phyloP scores from a whole-genome alignment of 1,284 basidiomycete genomes.

The Coniferiporia sulphurascens region DNA sequence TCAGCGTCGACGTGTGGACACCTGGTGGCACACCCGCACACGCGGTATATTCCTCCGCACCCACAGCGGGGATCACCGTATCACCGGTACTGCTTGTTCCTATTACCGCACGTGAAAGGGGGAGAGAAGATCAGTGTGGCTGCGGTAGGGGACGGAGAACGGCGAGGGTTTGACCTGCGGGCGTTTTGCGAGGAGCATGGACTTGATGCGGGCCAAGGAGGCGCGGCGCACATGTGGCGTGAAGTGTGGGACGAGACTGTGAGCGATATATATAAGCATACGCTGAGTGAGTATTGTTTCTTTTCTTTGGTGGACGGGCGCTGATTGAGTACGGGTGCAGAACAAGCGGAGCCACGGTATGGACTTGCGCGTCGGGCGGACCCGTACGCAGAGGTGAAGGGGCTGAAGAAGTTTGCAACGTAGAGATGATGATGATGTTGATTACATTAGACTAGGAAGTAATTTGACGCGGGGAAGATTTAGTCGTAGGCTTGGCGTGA shows the following conservation, averaged over 20 bases:
- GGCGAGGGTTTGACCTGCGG: conserved; percentile 62
- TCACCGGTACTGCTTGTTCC: conserved; percentile 77
- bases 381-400: conserved; percentile 53
- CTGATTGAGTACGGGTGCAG: conserved; percentile 31
- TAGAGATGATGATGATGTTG: neutral
- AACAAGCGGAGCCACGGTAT: conserved; percentile 59
- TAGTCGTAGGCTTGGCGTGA: too few relatives aligned
- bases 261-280: conserved; percentile 58
- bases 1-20: conserved; percentile 48
- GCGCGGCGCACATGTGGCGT: conserved; percentile 83
- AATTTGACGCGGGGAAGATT: too few relatives aligned
- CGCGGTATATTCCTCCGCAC: conserved; percentile 81
- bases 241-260: conserved; percentile 71
- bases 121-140: conserved; percentile 36
- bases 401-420: conserved; percentile 43
- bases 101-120: conserved; percentile 62
- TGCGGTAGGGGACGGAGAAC: conserved; percentile 33
- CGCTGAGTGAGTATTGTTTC: conserved; percentile 53
- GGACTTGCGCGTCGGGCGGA: conserved; percentile 51
- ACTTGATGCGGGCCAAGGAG: conserved; percentile 49
- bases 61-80: conserved; percentile 81
- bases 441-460: too few relatives aligned
- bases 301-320: conserved; percentile 7
- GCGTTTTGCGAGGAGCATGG: conserved; percentile 53
- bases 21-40: conserved; percentile 45